These are phyloP conservation scores for Gentiana straminea DNA, from an alignment of 257 asterid genomes.

Conservation along the genomic window DNA sequence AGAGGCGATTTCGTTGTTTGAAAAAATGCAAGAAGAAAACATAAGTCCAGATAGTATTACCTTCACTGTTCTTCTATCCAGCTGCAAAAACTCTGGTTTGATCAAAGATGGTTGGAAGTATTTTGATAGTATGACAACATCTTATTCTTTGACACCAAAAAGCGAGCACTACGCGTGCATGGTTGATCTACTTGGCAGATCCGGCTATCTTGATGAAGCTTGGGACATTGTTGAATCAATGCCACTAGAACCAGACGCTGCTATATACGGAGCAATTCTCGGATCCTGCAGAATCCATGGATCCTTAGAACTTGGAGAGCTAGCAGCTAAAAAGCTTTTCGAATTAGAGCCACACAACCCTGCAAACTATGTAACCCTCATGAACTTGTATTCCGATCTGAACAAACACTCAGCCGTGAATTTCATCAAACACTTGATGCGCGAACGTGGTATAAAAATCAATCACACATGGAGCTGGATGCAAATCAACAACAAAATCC, in stretches of 20 bases:
- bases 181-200: too few species aligned
- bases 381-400: slow-evolving; percentile 41
- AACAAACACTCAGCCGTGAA: slow-evolving; percentile 40
- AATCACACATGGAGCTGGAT: slow-evolving; percentile 54
- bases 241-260: slow-evolving; percentile 43
- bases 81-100: background rate
- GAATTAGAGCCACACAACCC: slow-evolving; percentile 43
- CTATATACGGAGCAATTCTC: slow-evolving; percentile 58
- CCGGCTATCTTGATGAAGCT: too few species aligned
- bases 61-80: slow-evolving; percentile 46
- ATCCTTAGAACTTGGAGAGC: slow-evolving; percentile 37
- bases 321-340: slow-evolving; percentile 42
- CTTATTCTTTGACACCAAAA: too few species aligned
- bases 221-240: slow-evolving; percentile 24
- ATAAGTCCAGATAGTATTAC: slow-evolving; percentile 50
- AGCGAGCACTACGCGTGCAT: too few species aligned
- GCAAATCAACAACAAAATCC: slow-evolving; percentile 26
- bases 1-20: slow-evolving; percentile 38
- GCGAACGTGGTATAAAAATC: slow-evolving; percentile 20
- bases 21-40: slow-evolving; percentile 28
- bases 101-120: too few species aligned
- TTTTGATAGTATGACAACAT: too few species aligned
- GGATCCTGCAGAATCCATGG: slow-evolving; percentile 40
- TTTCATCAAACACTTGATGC: slow-evolving; percentile 31
- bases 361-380: slow-evolving; percentile 41